Conservation (phyloP, 2,329 filamentous ascomycete species). For the Pezicula carpinea region DNA sequence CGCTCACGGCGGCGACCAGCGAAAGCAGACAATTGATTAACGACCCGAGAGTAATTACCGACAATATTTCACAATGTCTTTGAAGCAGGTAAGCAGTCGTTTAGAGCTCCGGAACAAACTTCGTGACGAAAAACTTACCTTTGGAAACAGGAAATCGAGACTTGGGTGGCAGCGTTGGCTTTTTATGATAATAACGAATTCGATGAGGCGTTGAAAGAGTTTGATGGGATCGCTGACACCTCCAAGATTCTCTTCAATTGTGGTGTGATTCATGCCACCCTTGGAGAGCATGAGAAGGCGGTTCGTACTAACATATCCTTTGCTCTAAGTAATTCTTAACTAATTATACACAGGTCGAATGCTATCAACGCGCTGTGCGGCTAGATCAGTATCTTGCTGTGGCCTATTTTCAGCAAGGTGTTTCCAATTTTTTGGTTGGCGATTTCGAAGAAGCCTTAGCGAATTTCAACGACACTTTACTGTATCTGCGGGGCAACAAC, state of each 20-base stretch:
- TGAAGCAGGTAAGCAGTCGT: conserved; percentile 34
- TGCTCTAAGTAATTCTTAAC: conserved; percentile 1
- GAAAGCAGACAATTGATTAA: not conserved
- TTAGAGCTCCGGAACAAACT: not conserved
- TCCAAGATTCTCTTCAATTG: conserved; percentile 99
- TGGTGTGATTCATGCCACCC: conserved; percentile 92
- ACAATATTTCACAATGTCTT: conserved; percentile 30
- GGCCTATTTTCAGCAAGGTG: conserved; percentile 96
- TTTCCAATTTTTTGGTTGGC: conserved; percentile 94
- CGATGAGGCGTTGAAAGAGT: conserved; percentile 78
- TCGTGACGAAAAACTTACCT: conserved; percentile 6
- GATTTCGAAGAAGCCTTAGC: conserved; percentile 96
- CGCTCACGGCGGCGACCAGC: conserved; percentile 15
- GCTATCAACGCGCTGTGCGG: conserved; percentile 85
- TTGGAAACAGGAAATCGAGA: conserved; percentile 80
- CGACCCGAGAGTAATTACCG: conserved; percentile 5
- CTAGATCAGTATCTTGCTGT: conserved; percentile 95
- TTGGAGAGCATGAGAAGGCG: conserved; percentile 93
- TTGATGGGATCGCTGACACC: conserved; percentile 85
- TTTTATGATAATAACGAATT: conserved; percentile 98
- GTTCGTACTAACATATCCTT: conserved; percentile 50
- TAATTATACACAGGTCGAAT: conserved; percentile 68
- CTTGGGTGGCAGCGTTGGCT: conserved; percentile 87
- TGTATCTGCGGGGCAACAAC: conserved; percentile 92
- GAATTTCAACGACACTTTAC: conserved; percentile 96